A percentile compares a stretch with the other conserved stretches of the same genome.
Conservation (phyloP, 306 rosid species). For the Phaseolus lunatus region DNA sequence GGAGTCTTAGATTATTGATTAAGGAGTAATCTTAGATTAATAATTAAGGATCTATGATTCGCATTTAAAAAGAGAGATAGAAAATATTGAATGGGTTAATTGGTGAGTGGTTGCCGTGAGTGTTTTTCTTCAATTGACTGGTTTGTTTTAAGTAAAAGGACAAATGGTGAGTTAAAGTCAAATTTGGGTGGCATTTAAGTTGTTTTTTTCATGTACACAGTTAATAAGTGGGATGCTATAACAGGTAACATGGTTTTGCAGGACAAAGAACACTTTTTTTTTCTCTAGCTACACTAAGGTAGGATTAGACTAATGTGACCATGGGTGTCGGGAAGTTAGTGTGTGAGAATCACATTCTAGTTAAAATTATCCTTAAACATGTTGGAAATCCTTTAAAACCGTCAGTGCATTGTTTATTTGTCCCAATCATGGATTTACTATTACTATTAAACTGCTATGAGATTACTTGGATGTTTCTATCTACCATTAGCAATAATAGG, state of each 20-base stretch:
- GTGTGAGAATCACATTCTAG: slow-evolving; percentile 30
- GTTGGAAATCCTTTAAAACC: slow-evolving; percentile 29
- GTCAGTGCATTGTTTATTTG: slow-evolving; percentile 38
- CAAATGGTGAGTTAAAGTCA: slow-evolving; percentile 46
- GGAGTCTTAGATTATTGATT: background rate
- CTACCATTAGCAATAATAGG: slow-evolving; percentile 20
- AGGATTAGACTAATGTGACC: slow-evolving; percentile 45
- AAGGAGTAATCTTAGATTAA: background rate
- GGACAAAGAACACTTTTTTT: slow-evolving; percentile 24
- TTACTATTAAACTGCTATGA: background rate
- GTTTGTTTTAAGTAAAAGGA: slow-evolving; percentile 5
- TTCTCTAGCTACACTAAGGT: slow-evolving; percentile 29
- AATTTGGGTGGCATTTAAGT: slow-evolving; percentile 33
- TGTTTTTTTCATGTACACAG: slow-evolving; percentile 32
- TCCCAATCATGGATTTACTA: slow-evolving; percentile 25
- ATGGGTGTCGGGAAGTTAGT: slow-evolving; percentile 34
- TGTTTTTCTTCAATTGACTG: slow-evolving; percentile 16
- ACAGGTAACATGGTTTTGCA: slow-evolving; percentile 6
- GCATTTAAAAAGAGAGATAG: background rate
- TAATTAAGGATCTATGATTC: background rate
- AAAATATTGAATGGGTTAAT: slow-evolving; percentile 15
- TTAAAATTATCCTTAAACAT: slow-evolving; percentile 45
- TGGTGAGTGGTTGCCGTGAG: slow-evolving; percentile 27
- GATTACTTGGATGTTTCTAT: background rate
- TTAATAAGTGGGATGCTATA: slow-evolving; percentile 35